Base-by-base conservation (phyloP, 2,329 filamentous ascomycete species). In the Neonectria hederae region DNA sequence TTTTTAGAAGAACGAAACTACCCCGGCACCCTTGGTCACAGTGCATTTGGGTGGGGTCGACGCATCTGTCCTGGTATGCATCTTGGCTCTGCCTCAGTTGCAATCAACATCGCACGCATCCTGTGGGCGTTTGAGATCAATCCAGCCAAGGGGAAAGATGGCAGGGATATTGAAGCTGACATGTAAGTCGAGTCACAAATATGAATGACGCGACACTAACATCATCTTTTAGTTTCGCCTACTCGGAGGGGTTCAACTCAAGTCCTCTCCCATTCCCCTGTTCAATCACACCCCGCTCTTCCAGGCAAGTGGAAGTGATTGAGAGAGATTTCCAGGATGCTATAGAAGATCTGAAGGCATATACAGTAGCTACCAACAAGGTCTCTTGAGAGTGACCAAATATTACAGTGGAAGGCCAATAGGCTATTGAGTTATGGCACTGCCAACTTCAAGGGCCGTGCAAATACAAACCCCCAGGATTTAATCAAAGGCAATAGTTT, bases 81-180 rank as follows among this genome's bases (percentile, higher is more conserved):
- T 55, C 79, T 88, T 1, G 84, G 83, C 0, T 81, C 84, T 45
- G 81, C 84, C 0, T 86, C 81, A 0, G 76, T 88, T 0, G 77
- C 79, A 10, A 73, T 84, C 2, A 81, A 78, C 46, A 80, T 86
- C 21, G 78, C 83, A 0, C 79, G 82, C 2, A 75, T 85, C 0
- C 71, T 89, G 0, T 89, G 86, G 87, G 86, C 80, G 0, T 88
- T 87, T 57, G 70, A 83, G 0, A 72, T 83, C 6, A 65, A 63
- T 0, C 74, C 76, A 0, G 77, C 69, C 1, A 75, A 73, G 54
- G 68, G 78, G 6, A 68, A 70, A 11, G 72, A 74, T 11, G 77
- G 75, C 0, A 63, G 67, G 10, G 67, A 78, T 2, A 63, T 80
- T 11, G 78, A 80, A 0, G 78, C 78, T 1, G 79, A 82, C 30